Percentiles rank a stretch among this genome's conserved stretches.
These are phyloP conservation scores for Alternaria atra DNA, from an alignment of 2,329 filamentous ascomycete genomes.

Conservation along the genomic window DNA sequence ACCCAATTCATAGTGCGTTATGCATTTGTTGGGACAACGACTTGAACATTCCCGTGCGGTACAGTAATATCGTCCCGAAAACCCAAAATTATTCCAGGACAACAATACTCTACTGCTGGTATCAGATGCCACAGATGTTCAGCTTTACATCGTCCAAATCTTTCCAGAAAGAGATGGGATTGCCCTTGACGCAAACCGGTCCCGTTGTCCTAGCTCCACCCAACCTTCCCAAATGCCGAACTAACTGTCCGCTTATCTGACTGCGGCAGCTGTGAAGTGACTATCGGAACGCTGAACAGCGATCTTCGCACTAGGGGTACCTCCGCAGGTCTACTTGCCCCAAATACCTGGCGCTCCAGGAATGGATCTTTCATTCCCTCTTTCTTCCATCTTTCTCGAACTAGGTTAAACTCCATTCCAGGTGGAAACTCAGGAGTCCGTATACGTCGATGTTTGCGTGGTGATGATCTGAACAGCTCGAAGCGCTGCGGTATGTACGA, in stretches of 20 bases:
- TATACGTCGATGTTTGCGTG: background rate
- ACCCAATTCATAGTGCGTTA: background rate
- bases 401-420: conserved; percentile 7
- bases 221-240: background rate
- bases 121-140: rapidly evolving
- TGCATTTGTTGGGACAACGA: background rate
- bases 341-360: background rate
- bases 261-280: background rate
- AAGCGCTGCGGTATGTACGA: background rate
- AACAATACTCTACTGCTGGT: background rate
- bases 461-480: background rate
- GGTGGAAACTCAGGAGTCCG: background rate
- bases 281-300: background rate
- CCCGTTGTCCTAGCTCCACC: background rate
- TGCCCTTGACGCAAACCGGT: background rate
- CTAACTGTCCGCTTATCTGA: background rate
- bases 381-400: background rate
- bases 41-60: no score
- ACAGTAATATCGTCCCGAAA: background rate
- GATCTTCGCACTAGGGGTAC: background rate
- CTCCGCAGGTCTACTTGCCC: background rate
- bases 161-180: no score
- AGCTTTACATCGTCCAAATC: background rate
- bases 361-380: background rate
- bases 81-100: background rate